Base-by-base conservation (phyloP, 1,139 yeast species). In the Scheffersomyces quercinus region DNA sequence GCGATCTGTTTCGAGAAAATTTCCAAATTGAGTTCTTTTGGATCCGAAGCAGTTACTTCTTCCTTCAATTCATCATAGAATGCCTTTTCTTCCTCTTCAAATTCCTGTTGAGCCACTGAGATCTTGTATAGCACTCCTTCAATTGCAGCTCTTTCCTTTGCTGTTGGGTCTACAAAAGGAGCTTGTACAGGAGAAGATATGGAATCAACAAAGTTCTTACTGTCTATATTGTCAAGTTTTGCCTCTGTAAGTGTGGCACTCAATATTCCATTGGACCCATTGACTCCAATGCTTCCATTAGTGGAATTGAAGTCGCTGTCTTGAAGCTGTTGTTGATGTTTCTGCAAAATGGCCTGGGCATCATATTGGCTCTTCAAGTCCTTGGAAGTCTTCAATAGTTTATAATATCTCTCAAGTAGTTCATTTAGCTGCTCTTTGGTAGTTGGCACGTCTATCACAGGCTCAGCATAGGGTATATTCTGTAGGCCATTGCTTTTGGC, bases 1-100 rank as follows among this genome's bases (percentile, higher is more conserved):
- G 82, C 70, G 26, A 93, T 65, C 63, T 91, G 98, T 41, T 81
- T 76, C 44, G 78, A 74, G 46, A 91, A 69, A 40, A 84, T 62
- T 4, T 67, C 71, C 15, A 70, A 53, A 60, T 89, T 88, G 26
- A 75, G 45, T 15, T 28, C 33, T 1, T 40, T 38, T 3, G 33
- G 39, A 5, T 45, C 43, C 9, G 44, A 40, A n/a, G 37, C 29
- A 13, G 38, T 28, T 8, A 35, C 36, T 3, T 44, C 35, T 8
- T 39, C 28, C 28, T 39, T 39, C 15, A 52, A 29, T 6, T 57
- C 60, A 7, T 52, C 45, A 37, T 51, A 56, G 37, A 72, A 59
- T 7, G 52, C 51, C n/a, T 54, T 48, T 35, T 65, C 64, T 34
- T 67, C 68, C 5, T 49, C 38, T 32, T 46, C 42, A 47, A 52